Evolutionary conservation across 805 yeast species (phyloP).

Genomic region (Komagataella populi): DNA sequence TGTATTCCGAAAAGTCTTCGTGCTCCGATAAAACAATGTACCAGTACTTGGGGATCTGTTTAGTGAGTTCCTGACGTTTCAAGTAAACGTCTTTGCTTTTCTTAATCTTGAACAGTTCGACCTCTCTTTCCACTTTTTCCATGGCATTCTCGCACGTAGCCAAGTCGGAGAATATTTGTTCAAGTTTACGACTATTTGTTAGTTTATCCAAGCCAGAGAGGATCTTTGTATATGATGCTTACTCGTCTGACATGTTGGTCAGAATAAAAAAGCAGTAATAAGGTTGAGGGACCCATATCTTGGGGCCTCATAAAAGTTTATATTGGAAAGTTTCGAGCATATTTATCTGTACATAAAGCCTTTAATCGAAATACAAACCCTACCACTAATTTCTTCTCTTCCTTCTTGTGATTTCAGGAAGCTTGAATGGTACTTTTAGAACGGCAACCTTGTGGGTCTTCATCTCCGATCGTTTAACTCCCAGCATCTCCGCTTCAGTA

Average conservation of each 20-base stretch:
- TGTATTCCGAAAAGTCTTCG: constrained; percentile 72
- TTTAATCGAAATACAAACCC: no score
- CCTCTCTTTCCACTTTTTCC: constrained; percentile 46
- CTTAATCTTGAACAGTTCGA: constrained; percentile 37
- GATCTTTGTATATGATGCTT: neutral
- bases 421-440: constrained; percentile 76
- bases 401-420: constrained; percentile 72
- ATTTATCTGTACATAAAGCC: neutral
- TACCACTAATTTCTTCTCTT: constrained; percentile 21
- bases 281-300: neutral
- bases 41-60: constrained; percentile 70
- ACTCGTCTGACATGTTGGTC: neutral
- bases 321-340: neutral
- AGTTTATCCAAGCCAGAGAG: neutral
- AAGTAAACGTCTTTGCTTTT: constrained; percentile 44
- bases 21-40: constrained; percentile 72
- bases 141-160: constrained; percentile 39
- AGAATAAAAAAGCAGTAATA: neutral
- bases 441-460: constrained; percentile 66
- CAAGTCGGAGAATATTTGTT: neutral
- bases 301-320: neutral
- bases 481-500: constrained; percentile 64
- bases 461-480: constrained; percentile 38
- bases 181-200: neutral
- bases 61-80: constrained; percentile 38